phyloP scores from a whole-genome alignment of 2,329 filamentous ascomycete genomes.

The Lachnellula arida region DNA sequence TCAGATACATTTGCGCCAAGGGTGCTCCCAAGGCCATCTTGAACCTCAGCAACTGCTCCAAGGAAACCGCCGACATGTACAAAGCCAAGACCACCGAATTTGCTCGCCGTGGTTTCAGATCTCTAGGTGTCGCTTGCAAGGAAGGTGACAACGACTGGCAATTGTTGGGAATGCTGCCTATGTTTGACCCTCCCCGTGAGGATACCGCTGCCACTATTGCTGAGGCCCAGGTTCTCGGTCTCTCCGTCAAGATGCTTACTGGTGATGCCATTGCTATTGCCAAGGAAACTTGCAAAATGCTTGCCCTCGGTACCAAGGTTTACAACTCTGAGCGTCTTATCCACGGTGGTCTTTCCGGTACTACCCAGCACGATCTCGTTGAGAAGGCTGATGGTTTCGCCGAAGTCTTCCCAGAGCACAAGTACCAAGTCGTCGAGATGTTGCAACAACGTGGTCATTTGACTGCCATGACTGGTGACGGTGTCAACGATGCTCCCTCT shows the following conservation, averaged over 20 bases:
- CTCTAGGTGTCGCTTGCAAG: conserved; percentile 73
- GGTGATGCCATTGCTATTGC: conserved; percentile 76
- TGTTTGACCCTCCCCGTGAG: conserved; percentile 76
- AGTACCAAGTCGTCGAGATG: conserved; percentile 92
- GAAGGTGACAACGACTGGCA: conserved; percentile 69
- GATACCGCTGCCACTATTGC: conserved; percentile 75
- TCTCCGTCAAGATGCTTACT: conserved; percentile 77
- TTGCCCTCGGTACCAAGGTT: conserved; percentile 73
- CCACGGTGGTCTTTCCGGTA: conserved; percentile 68
- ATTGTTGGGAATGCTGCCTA: conserved; percentile 70
- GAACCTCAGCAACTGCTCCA: conserved; percentile 61
- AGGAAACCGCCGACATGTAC: conserved; percentile 62
- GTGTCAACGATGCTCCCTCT: conserved; percentile 90
- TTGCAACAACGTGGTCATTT: conserved; percentile 90
- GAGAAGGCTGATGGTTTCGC: conserved; percentile 92
- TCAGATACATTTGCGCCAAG: conserved; percentile 70
- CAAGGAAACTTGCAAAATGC: conserved; percentile 79
- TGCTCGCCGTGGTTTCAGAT: conserved; percentile 74
- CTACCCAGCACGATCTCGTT: conserved; percentile 70
- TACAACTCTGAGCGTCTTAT: conserved; percentile 77
- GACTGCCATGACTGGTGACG: conserved; percentile 93
- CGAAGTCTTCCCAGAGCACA: conserved; percentile 92
- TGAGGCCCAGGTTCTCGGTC: conserved; percentile 70
- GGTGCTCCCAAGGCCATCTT: conserved; percentile 74
- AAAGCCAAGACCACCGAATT: conserved; percentile 70